Evolutionary conservation across 805 yeast species (phyloP).

Genomic region (Nakazawaea ambrosiae): DNA sequence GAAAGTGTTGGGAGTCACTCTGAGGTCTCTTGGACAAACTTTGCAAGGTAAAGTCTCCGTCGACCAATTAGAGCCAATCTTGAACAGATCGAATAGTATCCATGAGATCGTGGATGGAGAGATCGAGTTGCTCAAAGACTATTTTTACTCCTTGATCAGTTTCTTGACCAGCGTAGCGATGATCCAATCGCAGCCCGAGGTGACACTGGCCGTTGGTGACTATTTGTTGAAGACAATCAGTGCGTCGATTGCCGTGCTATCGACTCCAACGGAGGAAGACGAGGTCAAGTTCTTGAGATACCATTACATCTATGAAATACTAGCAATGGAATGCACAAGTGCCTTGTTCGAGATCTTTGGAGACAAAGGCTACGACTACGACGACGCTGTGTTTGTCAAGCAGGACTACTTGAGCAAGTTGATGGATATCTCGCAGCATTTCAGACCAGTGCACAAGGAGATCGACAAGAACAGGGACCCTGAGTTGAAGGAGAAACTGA

Average conservation of each 20-base stretch:
- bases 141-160: constrained; percentile 16
- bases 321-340: constrained; percentile 52
- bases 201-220: constrained; percentile 2
- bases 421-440: constrained; percentile 33
- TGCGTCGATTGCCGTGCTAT: background rate
- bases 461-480: constrained; percentile 59
- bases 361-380: constrained; percentile 64
- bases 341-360: constrained; percentile 72
- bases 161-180: constrained; percentile 19
- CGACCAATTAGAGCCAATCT: constrained; percentile 24
- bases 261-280: background rate
- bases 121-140: constrained; percentile 14
- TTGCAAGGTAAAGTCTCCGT: constrained; percentile 20
- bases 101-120: constrained; percentile 7
- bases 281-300: background rate
- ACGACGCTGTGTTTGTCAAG: constrained; percentile 56
- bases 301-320: constrained; percentile 16
- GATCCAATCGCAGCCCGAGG: constrained; percentile 3
- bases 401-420: constrained; percentile 39
- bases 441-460: constrained; percentile 48
- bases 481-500: constrained; percentile 53
- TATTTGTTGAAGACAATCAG: constrained; percentile 3
- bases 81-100: constrained; percentile 8
- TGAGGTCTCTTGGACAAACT: constrained; percentile 30
- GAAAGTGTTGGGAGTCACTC: constrained; percentile 31